These are phyloP conservation scores for Xylaria longipes DNA, from an alignment of 495 filamentous ascomycete species.

Conservation along the genomic window DNA sequence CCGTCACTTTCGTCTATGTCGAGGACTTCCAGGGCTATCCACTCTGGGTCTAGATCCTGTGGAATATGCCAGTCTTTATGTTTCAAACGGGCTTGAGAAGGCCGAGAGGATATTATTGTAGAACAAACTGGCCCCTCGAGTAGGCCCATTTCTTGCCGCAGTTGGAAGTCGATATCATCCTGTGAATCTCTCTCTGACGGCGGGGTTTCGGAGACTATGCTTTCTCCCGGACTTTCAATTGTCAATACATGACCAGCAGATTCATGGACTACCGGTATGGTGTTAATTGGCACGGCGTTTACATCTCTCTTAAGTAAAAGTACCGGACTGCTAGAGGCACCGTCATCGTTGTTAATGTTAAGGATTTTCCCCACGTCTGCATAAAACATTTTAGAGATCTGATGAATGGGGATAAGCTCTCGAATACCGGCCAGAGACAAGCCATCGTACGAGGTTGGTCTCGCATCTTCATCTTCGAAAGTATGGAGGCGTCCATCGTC, in stretches of 20 bases:
- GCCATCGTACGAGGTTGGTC: conserved; percentile 70
- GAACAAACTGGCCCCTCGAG: neutral
- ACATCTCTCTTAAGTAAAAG: conserved; percentile 85
- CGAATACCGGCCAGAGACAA: conserved; percentile 77
- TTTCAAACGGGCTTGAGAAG: conserved; percentile 8
- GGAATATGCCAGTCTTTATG: conserved; percentile 68
- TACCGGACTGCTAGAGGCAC: conserved; percentile 82
- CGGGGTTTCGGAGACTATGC: conserved; percentile 18
- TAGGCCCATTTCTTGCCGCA: conserved; percentile 56
- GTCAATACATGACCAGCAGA: conserved; percentile 5
- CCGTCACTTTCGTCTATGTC: conserved; percentile 62
- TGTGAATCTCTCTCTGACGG: conserved; percentile 49
- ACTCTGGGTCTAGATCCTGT: conserved; percentile 84
- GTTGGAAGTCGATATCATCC: conserved; percentile 71
- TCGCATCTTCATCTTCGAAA: conserved; percentile 68
- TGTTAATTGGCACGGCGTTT: conserved; percentile 73
- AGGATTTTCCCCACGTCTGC: conserved; percentile 94
- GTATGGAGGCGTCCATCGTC: conserved; percentile 91
- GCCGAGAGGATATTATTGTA: conserved; percentile 6
- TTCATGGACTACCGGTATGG: conserved; percentile 1
- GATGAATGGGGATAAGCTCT: conserved; percentile 84
- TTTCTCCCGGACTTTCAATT: conserved; percentile 29
- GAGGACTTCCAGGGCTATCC: conserved; percentile 94
- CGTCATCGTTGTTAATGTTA: conserved; percentile 79
- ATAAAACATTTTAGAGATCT: conserved; percentile 97